Conservation (phyloP, 2,329 filamentous ascomycete genomes). For the Microcyclospora pomicola region DNA sequence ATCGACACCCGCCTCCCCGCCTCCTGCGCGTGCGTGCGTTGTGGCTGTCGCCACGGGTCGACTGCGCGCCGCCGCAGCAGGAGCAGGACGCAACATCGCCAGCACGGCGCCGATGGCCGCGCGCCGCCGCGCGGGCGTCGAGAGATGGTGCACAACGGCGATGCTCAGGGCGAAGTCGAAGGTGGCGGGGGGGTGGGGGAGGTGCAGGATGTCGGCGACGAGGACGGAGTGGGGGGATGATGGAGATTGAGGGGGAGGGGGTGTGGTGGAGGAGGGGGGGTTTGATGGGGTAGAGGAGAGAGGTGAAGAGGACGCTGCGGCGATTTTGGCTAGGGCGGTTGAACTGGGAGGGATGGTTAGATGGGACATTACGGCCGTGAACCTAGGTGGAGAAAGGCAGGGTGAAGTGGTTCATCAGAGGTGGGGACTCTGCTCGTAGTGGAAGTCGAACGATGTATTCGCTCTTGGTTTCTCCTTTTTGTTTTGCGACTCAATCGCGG, state of each 20-base stretch:
- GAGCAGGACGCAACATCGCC: slow-evolving; percentile 39
- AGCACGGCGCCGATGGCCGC: slow-evolving; percentile 61
- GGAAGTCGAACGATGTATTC: too few species aligned
- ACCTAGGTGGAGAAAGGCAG: slow-evolving; percentile 27
- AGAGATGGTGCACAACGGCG: slow-evolving; percentile 87
- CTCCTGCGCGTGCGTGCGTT: too few species aligned
- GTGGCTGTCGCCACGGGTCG: too few species aligned
- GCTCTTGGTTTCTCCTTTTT: too few species aligned
- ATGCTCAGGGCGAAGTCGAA: slow-evolving; percentile 91
- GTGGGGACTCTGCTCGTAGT: too few species aligned
- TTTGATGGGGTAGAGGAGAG: too few species aligned
- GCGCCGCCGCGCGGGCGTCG: slow-evolving; percentile 57
- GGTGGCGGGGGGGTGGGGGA: slow-evolving; percentile 54
- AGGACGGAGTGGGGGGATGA: slow-evolving; percentile 47
- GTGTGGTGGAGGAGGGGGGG: too few species aligned
- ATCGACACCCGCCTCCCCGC: too few species aligned
- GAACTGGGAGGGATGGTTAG: slow-evolving; percentile 31
- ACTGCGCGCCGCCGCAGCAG: too few species aligned
- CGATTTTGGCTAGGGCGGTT: slow-evolving; percentile 44
- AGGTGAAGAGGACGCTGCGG: slow-evolving; percentile 17
- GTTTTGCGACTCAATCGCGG: too few species aligned
- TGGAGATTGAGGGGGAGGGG: too few species aligned
- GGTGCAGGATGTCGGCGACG: slow-evolving; percentile 68
- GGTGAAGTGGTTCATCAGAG: slow-evolving; percentile 29
- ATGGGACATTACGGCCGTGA: too few species aligned